phyloP scores from a whole-genome alignment of 2,329 filamentous ascomycete genomes.

The Botrytis byssoidea region DNA sequence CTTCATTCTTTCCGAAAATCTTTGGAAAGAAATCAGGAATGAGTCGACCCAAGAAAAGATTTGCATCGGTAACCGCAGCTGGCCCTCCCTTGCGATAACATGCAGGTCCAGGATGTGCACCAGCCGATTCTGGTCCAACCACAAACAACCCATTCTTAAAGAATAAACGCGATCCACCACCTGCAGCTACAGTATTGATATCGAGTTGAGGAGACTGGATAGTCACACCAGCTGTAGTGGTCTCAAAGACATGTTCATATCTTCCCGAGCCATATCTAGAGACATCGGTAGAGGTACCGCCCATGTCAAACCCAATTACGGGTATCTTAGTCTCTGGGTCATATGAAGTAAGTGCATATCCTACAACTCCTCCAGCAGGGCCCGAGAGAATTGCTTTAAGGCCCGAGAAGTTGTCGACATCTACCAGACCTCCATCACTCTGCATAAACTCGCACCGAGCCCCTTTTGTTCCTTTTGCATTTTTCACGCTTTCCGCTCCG shows the following conservation, averaged over 20 bases:
- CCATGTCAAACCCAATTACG: constrained; percentile 96
- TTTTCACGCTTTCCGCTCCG: constrained; percentile 70
- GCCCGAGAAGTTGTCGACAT: constrained; percentile 79
- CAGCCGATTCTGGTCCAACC: constrained; percentile 59
- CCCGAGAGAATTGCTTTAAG: constrained; percentile 83
- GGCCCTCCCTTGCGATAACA: constrained; percentile 89
- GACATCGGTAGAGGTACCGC: constrained; percentile 88
- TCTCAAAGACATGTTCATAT: constrained; percentile 73
- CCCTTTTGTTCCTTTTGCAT: constrained; percentile 61
- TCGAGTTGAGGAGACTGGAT: constrained; percentile 79
- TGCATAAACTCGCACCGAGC: constrained; percentile 96
- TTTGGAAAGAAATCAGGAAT: constrained; percentile 91
- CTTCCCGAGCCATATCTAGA: constrained; percentile 76
- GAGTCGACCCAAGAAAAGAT: constrained; percentile 78
- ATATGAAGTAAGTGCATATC: constrained; percentile 88
- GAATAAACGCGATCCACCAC: constrained; percentile 54
- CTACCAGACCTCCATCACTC: constrained; percentile 60
- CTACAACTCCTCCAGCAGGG: constrained; percentile 89
- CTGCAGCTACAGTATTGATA: constrained; percentile 63
- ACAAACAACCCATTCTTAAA: constrained; percentile 70
- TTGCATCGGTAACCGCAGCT: constrained; percentile 87
- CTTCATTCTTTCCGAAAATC: constrained; percentile 88
- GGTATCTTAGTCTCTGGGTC: constrained; percentile 78
- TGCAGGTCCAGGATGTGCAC: constrained; percentile 83
- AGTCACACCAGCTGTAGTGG: constrained; percentile 73